phyloP scores from a whole-genome alignment of 2,329 filamentous ascomycete genomes.

The Botrytis galanthina region DNA sequence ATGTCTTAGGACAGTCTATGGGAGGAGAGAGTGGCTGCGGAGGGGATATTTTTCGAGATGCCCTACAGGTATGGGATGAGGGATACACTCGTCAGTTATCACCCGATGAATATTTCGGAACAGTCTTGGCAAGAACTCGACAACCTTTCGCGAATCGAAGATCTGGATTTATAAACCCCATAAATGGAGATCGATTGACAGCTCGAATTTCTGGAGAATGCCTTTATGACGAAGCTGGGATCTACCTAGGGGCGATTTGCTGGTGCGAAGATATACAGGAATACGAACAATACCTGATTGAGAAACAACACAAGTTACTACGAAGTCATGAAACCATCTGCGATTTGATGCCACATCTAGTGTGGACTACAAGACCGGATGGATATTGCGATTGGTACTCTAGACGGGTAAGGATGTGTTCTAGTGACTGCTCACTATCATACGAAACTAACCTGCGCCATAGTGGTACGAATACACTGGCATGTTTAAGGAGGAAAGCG shows the following conservation, averaged over 20 bases:
- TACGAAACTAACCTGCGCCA: not conserved
- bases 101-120: constrained; percentile 24
- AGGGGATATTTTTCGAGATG: constrained; percentile 17
- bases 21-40: constrained; percentile 24
- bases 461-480: constrained; percentile 35
- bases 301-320: constrained; percentile 23
- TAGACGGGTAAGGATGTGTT: constrained; percentile 22
- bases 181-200: constrained; percentile 24
- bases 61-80: constrained; percentile 29
- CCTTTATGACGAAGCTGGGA: constrained; percentile 32
- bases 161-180: constrained; percentile 27
- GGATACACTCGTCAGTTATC: constrained; percentile 22
- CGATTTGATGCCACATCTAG: constrained; percentile 31
- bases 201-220: constrained; percentile 28
- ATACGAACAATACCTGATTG: constrained; percentile 25
- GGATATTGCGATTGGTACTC: constrained; percentile 31
- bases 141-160: constrained; percentile 23
- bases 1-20: constrained; percentile 26
- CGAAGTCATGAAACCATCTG: constrained; percentile 31
- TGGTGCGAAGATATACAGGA: constrained; percentile 30
- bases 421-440: not conserved
- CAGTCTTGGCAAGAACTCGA: constrained; percentile 20
- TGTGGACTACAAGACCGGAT: constrained; percentile 28
- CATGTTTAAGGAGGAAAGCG: constrained; percentile 24
- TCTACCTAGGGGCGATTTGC: constrained; percentile 31